Evolutionary conservation across 768 basidiomycete genomes (phyloP).

Genomic region (Auriscalpium microsporum): DNA sequence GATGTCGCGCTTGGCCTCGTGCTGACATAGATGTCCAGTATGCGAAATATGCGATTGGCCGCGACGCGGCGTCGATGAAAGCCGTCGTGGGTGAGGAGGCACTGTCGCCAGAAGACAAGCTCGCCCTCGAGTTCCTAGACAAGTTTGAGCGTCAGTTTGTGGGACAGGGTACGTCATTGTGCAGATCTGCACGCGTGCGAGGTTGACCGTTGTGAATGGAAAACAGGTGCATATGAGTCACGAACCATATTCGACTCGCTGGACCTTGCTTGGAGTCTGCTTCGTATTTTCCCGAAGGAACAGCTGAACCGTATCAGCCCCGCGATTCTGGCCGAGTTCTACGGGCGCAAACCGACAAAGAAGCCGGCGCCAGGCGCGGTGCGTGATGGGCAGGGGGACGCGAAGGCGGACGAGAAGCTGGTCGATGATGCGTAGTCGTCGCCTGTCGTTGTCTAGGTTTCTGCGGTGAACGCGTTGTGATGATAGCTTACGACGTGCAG

Average conservation of each 20-base stretch:
- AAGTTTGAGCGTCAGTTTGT: constrained; percentile 98
- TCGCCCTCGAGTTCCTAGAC: constrained; percentile 94
- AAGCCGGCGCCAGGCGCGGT: constrained; percentile 43
- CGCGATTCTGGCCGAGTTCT: constrained; percentile 92
- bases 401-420: constrained; percentile 43
- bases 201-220: not conserved
- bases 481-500: too few relatives aligned
- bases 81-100: constrained; percentile 99
- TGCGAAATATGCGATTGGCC: constrained; percentile 96
- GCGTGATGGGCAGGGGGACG: constrained; percentile 37
- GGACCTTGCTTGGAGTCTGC: constrained; percentile 92
- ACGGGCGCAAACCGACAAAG: constrained; percentile 73
- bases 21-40: constrained; percentile 44
- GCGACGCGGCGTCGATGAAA: constrained; percentile 97
- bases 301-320: constrained; percentile 96
- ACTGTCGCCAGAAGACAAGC: constrained; percentile 87
- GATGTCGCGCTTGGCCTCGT: constrained; percentile 12
- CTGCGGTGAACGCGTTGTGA: too few relatives aligned
- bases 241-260: constrained; percentile 95
- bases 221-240: constrained; percentile 82
- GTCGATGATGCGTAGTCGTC: constrained; percentile 38
- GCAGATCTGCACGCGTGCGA: not conserved
- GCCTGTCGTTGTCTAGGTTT: too few relatives aligned
- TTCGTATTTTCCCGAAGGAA: constrained; percentile 98
- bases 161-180: constrained; percentile 64